Evolutionary conservation across 1,284 basidiomycete species (phyloP).

Genomic region (Fomitopsis pinicola): DNA sequence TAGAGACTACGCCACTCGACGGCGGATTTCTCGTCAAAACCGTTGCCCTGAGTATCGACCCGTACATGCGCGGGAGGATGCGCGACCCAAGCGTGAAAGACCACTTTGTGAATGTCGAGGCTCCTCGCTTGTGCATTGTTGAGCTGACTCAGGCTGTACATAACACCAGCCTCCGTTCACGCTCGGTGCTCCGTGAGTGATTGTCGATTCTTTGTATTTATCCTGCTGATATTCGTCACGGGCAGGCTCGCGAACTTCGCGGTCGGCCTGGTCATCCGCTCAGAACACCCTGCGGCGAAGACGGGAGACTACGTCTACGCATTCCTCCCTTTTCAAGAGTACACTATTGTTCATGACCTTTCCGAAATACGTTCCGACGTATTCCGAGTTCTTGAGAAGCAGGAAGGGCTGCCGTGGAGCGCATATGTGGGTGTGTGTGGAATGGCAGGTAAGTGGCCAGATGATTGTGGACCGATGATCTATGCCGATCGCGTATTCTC

Average conservation of each 20-base stretch:
- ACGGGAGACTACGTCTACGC: conserved; percentile 42
- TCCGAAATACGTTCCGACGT: neutral
- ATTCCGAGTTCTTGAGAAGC: conserved; percentile 19
- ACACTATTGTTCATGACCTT: conserved; percentile 12
- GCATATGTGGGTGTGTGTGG: conserved; percentile 30
- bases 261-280: conserved; percentile 41
- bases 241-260: conserved; percentile 22
- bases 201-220: neutral
- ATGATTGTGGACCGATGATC: neutral
- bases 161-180: neutral
- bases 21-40: conserved; percentile 52
- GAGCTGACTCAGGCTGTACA: too few relatives aligned
- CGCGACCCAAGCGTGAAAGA: conserved; percentile 19
- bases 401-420: conserved; percentile 27
- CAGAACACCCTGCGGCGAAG: conserved; percentile 35
- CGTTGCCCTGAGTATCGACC: conserved; percentile 45
- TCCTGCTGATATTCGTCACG: too few relatives aligned
- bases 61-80: conserved; percentile 41
- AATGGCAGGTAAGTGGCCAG: conserved; percentile 27
- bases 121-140: neutral
- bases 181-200: conserved; percentile 39
- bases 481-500: too few relatives aligned
- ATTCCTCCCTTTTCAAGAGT: conserved; percentile 22
- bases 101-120: conserved; percentile 17
- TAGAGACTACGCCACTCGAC: conserved; percentile 41